Percentiles rank a stretch among this genome's conserved stretches.
Conservation (phyloP, 306 rosid genomes). For the Myrica gale region DNA sequence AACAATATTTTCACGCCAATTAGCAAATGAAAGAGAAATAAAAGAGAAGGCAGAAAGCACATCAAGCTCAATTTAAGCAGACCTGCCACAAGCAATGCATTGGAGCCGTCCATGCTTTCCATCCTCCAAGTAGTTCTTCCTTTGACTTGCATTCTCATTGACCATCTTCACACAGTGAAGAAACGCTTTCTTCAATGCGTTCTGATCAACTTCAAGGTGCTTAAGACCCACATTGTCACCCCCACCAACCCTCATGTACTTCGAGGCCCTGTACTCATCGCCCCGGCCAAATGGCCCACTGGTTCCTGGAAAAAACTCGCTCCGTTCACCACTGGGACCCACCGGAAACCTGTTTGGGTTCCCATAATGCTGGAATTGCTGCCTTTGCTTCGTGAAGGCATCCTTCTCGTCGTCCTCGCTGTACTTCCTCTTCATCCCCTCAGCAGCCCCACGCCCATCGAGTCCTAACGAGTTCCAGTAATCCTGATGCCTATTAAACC, state of each 20-base stretch:
- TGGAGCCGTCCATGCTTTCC: constrained; percentile 75
- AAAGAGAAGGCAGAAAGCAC: constrained; percentile 1
- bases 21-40: constrained; percentile 4
- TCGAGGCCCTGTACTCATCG: constrained; percentile 51
- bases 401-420: constrained; percentile 47
- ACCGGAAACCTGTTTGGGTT: constrained; percentile 46
- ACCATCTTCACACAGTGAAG: constrained; percentile 57
- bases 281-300: constrained; percentile 48
- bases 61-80: constrained; percentile 30
- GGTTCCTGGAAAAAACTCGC: constrained; percentile 46
- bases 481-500: constrained; percentile 45
- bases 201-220: constrained; percentile 65
- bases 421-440: constrained; percentile 67
- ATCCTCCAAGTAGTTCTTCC: constrained; percentile 70
- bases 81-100: constrained; percentile 91
- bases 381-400: constrained; percentile 51
- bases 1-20: neutral
- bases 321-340: constrained; percentile 28
- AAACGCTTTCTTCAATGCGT: constrained; percentile 65
- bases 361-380: constrained; percentile 50
- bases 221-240: constrained; percentile 43
- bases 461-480: constrained; percentile 60
- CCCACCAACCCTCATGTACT: constrained; percentile 54
- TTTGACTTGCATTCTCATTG: constrained; percentile 57
- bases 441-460: constrained; percentile 46